These are phyloP conservation scores for Candida coleopterorum DNA, from an alignment of 805 yeast genomes.

Conservation along the genomic window DNA sequence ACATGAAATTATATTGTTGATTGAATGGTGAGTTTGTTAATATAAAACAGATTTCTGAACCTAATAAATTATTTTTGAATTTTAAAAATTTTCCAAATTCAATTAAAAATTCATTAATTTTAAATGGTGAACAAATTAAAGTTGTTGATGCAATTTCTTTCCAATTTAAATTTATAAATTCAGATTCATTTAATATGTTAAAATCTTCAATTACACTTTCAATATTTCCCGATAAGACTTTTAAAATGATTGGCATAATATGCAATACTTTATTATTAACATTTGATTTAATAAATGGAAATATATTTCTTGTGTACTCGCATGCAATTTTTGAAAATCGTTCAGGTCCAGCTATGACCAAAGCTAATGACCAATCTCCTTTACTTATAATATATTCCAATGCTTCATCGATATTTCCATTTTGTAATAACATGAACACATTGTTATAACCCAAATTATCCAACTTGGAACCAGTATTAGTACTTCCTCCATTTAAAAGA, in stretches of 20 bases:
- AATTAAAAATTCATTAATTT: conserved; percentile 37
- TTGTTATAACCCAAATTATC: conserved; percentile 33
- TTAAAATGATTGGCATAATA: conserved; percentile 53
- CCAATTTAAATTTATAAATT: conserved; percentile 53
- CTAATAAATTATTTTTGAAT: conserved; percentile 19
- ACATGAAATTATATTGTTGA: conserved; percentile 8
- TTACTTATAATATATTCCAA: conserved; percentile 55
- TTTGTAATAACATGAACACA: conserved; percentile 39
- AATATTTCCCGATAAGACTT: conserved; percentile 60
- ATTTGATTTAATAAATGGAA: conserved; percentile 37
- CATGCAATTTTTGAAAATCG: conserved; percentile 55
- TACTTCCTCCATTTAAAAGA: conserved; percentile 10
- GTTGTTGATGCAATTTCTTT: conserved; percentile 40
- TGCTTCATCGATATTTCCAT: conserved; percentile 67
- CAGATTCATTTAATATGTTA: conserved; percentile 35
- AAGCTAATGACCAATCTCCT: conserved; percentile 73
- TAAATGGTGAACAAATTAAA: conserved; percentile 26
- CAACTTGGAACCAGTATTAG: conserved; percentile 37
- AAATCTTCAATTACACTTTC: conserved; percentile 49
- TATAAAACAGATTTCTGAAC: conserved; percentile 43
- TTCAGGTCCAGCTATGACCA: conserved; percentile 66
- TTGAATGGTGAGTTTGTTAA: conserved; percentile 43
- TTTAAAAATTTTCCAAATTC: conserved; percentile 49
- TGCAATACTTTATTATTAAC: conserved; percentile 37
- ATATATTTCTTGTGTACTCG: conserved; percentile 48